Percentiles rank a stretch among this genome's conserved stretches.
Conservation (phyloP, 306 rosid genomes). For the Potentilla sterilis region DNA sequence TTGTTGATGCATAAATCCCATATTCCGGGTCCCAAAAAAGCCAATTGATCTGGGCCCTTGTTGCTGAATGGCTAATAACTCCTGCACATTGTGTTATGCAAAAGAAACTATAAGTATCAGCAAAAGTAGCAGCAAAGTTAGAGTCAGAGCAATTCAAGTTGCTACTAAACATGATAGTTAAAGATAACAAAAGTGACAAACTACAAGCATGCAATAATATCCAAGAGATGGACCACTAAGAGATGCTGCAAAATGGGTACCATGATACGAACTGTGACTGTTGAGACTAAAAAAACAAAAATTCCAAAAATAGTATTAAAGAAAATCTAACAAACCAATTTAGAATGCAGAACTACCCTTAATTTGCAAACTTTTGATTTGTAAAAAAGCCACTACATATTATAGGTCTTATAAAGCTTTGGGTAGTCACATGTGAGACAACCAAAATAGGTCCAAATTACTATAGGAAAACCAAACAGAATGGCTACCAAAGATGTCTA, state of each 20-base stretch:
- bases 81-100: slow-evolving; percentile 43
- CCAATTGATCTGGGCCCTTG: slow-evolving; percentile 99
- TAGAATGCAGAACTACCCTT: no score
- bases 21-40: slow-evolving; percentile 95
- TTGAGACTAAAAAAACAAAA: not conserved
- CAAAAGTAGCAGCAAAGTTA: not conserved
- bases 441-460: not conserved
- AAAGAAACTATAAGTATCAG: not conserved
- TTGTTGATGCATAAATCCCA: slow-evolving; percentile 99
- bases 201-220: not conserved
- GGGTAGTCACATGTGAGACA: not conserved
- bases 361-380: not conserved
- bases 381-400: not conserved
- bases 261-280: not conserved
- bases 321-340: not conserved
- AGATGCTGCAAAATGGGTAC: not conserved
- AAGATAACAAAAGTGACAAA: not conserved
- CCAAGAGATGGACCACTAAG: not conserved
- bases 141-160: not conserved
- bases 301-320: not conserved
- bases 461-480: not conserved
- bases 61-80: slow-evolving; percentile 96
- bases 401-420: not conserved
- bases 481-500: not conserved
- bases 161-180: not conserved